phyloP scores from a whole-genome alignment of 257 asterid genomes.

The Catharanthus roseus region DNA sequence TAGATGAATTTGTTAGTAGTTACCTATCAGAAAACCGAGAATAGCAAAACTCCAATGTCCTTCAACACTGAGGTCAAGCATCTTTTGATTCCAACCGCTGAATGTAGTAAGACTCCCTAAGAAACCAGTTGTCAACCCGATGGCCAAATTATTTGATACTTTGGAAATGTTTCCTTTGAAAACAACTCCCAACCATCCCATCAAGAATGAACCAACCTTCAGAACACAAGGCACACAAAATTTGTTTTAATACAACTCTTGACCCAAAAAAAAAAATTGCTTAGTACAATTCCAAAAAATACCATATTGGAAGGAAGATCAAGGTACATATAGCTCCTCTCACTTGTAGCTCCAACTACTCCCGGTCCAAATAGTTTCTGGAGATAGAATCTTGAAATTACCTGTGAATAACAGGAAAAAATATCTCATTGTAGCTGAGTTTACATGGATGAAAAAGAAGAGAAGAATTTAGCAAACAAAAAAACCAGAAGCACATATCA shows the following conservation, averaged over 20 bases:
- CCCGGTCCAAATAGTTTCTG: slow-evolving; percentile 74
- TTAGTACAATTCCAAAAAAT: neutral
- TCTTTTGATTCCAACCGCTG: slow-evolving; percentile 96
- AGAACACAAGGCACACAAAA: neutral
- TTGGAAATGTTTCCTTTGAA: slow-evolving; percentile 61
- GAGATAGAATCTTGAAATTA: slow-evolving; percentile 58
- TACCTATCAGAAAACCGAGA: slow-evolving; percentile 70
- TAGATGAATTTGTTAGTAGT: neutral
- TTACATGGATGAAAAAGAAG: neutral
- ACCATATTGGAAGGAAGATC: slow-evolving; percentile 97
- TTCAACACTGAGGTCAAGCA: slow-evolving; percentile 69
- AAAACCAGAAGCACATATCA: neutral
- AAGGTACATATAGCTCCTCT: slow-evolving; percentile 62
- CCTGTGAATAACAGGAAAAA: slow-evolving; percentile 30
- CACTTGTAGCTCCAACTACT: slow-evolving; percentile 68
- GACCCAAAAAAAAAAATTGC: neutral
- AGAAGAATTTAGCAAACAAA: neutral
- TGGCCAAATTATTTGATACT: slow-evolving; percentile 63
- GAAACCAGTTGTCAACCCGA: slow-evolving; percentile 83
- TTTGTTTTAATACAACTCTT: neutral
- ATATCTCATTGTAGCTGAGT: neutral
- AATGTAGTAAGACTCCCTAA: slow-evolving; percentile 94
- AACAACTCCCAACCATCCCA: slow-evolving; percentile 95
- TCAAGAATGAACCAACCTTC: slow-evolving; percentile 93
- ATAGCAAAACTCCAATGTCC: slow-evolving; percentile 69